Percentiles rank a stretch among this genome's conserved stretches.
phyloP scores from a whole-genome alignment of 1,284 basidiomycete genomes.

The Pseudozyma sp. region DNA sequence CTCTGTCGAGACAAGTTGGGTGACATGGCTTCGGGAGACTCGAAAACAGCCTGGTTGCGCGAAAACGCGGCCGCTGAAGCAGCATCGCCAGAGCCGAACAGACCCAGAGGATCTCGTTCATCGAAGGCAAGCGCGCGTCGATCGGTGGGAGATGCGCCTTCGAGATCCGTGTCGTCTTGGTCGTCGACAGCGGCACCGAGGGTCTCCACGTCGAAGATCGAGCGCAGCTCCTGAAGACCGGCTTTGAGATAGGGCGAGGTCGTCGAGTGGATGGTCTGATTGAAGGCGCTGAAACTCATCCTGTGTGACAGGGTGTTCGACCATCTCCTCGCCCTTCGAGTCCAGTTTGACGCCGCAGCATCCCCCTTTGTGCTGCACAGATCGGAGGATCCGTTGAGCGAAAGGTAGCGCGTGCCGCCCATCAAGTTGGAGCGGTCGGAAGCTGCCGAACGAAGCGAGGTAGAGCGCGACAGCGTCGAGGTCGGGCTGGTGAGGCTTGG shows the following conservation, averaged over 20 bases:
- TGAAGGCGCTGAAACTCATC: conserved; percentile 41
- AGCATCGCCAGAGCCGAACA: not conserved
- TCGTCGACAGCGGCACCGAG: conserved; percentile 27
- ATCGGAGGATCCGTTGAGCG: conserved; percentile 30
- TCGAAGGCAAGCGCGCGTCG: not conserved
- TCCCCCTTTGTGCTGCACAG: conserved; percentile 15
- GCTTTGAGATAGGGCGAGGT: conserved; percentile 54
- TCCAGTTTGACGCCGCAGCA: conserved; percentile 23
- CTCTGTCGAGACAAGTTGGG: conserved; percentile 26
- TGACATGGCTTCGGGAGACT: conserved; percentile 27
- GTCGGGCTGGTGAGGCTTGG: conserved; percentile 38
- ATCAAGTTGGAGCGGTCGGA: conserved; percentile 19
- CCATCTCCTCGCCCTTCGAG: conserved; percentile 34
- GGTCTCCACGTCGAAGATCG: conserved; percentile 59
- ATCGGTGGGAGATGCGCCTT: conserved; percentile 22
- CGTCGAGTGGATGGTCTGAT: conserved; percentile 41
- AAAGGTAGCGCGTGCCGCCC: conserved; percentile 21
- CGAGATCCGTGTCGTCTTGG: conserved; percentile 22
- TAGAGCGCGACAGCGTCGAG: conserved; percentile 37
- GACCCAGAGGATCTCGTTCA: conserved; percentile 6
- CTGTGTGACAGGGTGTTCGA: conserved; percentile 41
- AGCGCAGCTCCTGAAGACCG: conserved; percentile 55
- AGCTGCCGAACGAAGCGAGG: conserved; percentile 31
- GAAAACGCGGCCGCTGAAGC: conserved; percentile 5
- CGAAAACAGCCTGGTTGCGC: conserved; percentile 12